Evolutionary conservation across 805 yeast genomes (phyloP), one percentile per base, ranked within the genome.

Genomic region (Phaffomyces opuntiae): DNA sequence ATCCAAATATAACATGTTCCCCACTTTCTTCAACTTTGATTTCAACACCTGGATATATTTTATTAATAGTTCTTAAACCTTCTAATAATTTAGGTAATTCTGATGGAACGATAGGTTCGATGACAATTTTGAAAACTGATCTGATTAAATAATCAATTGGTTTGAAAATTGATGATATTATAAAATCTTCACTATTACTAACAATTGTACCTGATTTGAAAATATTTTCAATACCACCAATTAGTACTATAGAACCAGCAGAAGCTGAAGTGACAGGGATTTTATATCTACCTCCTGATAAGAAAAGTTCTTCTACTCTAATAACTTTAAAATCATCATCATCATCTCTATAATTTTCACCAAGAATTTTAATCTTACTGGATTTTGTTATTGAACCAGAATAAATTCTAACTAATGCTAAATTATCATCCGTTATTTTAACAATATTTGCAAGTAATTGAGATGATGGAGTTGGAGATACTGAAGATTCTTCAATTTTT

Each of bases 1-100:
- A 77, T 0, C 93, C 96, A 26, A 81, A 57, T 0, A 93, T 61
- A 1, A 81, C 80, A 59, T 84, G 87, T 55, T 89, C 97, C 2
- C 97, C 96, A 43, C 90, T 83, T 53, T 87, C 95, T 60, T 88
- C 96, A 1, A 84, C 87, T 51, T 74, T 78, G n/a, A 86, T 68
- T 19, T 73, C 73, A 34, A 80, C 70, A 4, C 89, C 83, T 9
- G 83, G 73, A 57, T 87, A 90, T 1, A 81, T 68, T 52, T 75
- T 77, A 54, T 74, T 74, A 27, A 86, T 65, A 46, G 71, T 75
- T 47, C 83, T 71, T 40, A 93, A 65, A 0, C 88, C 90, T n/a
- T 77, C 80, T 13, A 82, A 67, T 53, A 93, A 67, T 49, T 74
- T 75, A 0, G 95, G 91, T 16, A 86, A 65, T 46, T 90, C 95